phyloP scores from a whole-genome alignment of 108 stramenopile genomes.

The Nitzschia sp. region DNA sequence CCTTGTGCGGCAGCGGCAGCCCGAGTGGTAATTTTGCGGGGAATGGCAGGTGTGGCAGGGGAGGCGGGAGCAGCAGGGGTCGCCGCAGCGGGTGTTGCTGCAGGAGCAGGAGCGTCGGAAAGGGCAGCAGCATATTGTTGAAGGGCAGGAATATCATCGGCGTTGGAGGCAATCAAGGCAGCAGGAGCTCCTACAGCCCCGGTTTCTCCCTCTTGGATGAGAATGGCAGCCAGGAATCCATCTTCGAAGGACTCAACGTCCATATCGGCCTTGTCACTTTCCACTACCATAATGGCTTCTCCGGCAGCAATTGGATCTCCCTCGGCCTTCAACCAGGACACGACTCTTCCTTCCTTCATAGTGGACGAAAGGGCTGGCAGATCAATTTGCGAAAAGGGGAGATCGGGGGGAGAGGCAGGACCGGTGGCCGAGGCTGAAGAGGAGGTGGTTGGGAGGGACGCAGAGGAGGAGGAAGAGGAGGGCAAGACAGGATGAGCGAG shows the following conservation, averaged over 20 bases:
- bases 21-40: conserved; percentile 37
- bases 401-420: conserved; percentile 59
- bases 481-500: conserved; percentile 41
- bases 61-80: conserved; percentile 63
- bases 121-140: conserved; percentile 75
- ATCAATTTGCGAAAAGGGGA: conserved; percentile 80
- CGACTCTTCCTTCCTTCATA: conserved; percentile 97
- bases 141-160: conserved; percentile 77
- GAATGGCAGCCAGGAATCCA: conserved; percentile 92
- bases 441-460: conserved; percentile 22
- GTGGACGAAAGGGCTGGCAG: conserved; percentile 98
- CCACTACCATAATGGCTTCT: conserved; percentile 96
- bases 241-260: conserved; percentile 97
- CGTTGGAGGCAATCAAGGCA: conserved; percentile 82
- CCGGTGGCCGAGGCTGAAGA: conserved; percentile 14
- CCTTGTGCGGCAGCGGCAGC: conserved; percentile 56
- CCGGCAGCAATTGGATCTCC: conserved; percentile 90
- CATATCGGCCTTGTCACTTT: conserved; percentile 98
- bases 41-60: conserved; percentile 44
- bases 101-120: conserved; percentile 53
- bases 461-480: conserved; percentile 29
- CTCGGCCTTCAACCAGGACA: conserved; percentile 91
- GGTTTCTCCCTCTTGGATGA: conserved; percentile 88
- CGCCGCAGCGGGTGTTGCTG: conserved; percentile 47
- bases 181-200: conserved; percentile 90